These are phyloP conservation scores for Diplocarpon mali DNA, from an alignment of 2,329 filamentous ascomycete species.

Conservation along the genomic window DNA sequence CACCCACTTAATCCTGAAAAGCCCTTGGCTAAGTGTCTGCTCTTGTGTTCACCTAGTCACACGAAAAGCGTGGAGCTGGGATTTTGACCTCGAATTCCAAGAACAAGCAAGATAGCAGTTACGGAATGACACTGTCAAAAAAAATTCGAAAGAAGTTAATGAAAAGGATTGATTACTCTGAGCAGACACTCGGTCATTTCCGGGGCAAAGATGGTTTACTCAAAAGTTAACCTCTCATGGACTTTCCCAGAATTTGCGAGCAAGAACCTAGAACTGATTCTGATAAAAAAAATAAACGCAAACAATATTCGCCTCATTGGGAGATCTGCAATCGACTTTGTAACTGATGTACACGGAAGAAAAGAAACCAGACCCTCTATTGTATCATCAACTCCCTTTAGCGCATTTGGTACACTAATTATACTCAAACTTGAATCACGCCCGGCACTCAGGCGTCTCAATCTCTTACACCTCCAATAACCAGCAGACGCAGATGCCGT, in stretches of 20 bases:
- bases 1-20: background rate
- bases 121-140: background rate
- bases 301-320: background rate
- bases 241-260: too few relatives aligned
- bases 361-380: constrained; percentile 2
- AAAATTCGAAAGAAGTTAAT: background rate
- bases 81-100: background rate
- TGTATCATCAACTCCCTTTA: background rate
- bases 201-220: too few relatives aligned
- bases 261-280: background rate
- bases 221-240: too few relatives aligned
- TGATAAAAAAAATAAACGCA: background rate
- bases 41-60: background rate
- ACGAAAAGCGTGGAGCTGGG: background rate
- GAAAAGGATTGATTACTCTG: background rate
- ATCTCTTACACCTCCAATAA: background rate
- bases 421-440: background rate
- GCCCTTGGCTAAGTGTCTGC: too few relatives aligned
- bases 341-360: constrained; percentile 2
- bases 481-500: background rate
- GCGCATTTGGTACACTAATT: background rate
- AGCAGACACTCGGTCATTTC: too few relatives aligned
- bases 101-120: background rate
- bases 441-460: background rate
- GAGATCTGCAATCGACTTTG: background rate